These are phyloP conservation scores for Microascus cirrosus DNA, from an alignment of 2,329 filamentous ascomycete genomes.

Conservation along the genomic window DNA sequence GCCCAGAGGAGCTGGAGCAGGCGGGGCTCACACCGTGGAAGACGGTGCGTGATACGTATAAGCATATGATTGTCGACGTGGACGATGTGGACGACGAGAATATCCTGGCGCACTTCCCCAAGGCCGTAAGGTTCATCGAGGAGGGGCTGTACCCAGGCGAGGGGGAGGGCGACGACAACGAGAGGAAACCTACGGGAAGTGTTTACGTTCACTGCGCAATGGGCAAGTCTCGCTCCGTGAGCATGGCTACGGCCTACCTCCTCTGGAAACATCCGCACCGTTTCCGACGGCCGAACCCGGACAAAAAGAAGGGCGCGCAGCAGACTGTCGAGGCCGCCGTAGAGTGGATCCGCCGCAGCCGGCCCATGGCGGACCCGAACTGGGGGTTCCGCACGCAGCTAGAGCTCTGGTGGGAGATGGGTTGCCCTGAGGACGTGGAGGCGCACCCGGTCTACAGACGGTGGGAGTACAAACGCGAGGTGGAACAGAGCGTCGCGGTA, in stretches of 20 bases:
- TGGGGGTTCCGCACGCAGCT: constrained; percentile 85
- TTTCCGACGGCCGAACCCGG: constrained; percentile 31
- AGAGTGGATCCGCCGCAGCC: constrained; percentile 53
- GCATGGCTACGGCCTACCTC: constrained; percentile 74
- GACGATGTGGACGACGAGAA: constrained; percentile 89
- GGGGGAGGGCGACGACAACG: not conserved
- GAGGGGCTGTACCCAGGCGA: too few relatives aligned
- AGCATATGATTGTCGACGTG: constrained; percentile 71
- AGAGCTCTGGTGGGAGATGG: constrained; percentile 78
- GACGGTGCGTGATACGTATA: constrained; percentile 44
- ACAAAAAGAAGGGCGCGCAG: constrained; percentile 10
- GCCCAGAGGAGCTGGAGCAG: constrained; percentile 31
- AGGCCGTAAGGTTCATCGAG: constrained; percentile 38
- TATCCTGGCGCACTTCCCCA: constrained; percentile 68
- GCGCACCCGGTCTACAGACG: constrained; percentile 69
- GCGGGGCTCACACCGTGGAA: constrained; percentile 33
- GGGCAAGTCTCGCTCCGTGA: constrained; percentile 88
- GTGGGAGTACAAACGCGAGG: constrained; percentile 45
- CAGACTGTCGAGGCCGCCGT: constrained; percentile 52
- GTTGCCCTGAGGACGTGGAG: constrained; percentile 56
- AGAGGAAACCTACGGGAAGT: constrained; percentile 13
- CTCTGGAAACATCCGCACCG: constrained; percentile 54
- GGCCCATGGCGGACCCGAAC: constrained; percentile 80
- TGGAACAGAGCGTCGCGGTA: constrained; percentile 46
- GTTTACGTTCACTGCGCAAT: constrained; percentile 70